Base-by-base conservation (phyloP, 2,329 filamentous ascomycete species). In the Neocatenulostroma microsporum region DNA sequence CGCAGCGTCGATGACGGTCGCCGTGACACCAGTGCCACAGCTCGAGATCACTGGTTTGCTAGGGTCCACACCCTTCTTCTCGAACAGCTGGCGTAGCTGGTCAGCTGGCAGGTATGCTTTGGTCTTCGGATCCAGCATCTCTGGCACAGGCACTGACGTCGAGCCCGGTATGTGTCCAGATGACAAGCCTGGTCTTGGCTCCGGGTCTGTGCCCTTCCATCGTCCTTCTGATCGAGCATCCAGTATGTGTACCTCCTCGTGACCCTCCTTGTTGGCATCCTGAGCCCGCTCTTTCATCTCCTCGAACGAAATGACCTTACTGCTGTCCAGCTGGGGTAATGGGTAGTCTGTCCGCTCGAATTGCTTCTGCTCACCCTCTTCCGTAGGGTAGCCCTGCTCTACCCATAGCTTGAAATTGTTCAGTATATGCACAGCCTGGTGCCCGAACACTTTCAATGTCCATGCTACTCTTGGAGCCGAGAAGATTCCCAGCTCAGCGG, bases 351-450 rank as follows among this genome's bases (percentile, higher is more conserved):
- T 60, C 17, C 46, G 42, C 7, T 61, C 50, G 3, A 61, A 68
- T 29, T 69, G 56, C 36, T 76, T 70, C 37, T 79, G 64, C 53
- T 78, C 68, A 3, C 89, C 88, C n/a, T 78, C 78, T 65, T 94
- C 87, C 1, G 80, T 82, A 0, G 87, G 84, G 47, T 80, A 75
- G 2, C 84, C 86, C 55, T 93, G 72, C 21, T 89, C 82, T 2
- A 89, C 80, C 86, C 88, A 98, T n/a, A 84, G 64, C 60, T 81
- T 84, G 67, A 95, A 98, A 66, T 98, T 98, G 68, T 98, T 93
- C 37, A 98, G 67, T 13, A 98, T 65, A 61, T 95, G 87, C 11
- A 98, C 89, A 46, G 78, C 81, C 29, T 78, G 69, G 60, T 98
- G 91, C 2, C 91, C 91, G 61, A 96, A 96, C 21, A 86, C 78